Conservation (phyloP, 352 stramenopile genomes). For the Plasmopara halstedii region DNA sequence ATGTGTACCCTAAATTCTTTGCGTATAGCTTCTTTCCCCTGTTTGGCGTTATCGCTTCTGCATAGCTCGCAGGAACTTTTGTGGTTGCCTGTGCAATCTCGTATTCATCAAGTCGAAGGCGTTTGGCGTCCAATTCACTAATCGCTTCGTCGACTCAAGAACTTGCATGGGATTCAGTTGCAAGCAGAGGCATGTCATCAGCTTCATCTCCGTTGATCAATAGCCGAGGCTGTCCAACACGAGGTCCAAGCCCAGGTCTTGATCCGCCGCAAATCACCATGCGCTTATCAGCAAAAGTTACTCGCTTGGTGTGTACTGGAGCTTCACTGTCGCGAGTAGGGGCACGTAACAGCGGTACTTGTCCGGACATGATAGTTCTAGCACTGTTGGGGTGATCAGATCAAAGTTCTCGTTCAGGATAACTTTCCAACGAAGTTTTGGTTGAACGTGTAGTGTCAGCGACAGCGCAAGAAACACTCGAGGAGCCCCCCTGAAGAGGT, state of each 20-base stretch:
- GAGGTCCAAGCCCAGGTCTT: not conserved
- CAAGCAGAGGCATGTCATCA: no score
- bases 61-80: not conserved
- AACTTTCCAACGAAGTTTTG: no score
- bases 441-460: no score
- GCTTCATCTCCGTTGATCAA: not conserved
- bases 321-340: not conserved
- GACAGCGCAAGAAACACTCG: no score
- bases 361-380: no score
- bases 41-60: not conserved
- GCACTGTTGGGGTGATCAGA: no score
- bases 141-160: not conserved
- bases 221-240: not conserved
- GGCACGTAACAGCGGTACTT: not conserved
- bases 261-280: not conserved
- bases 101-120: not conserved
- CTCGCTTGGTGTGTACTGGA: no score
- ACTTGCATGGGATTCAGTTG: not conserved
- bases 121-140: not conserved
- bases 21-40: not conserved
- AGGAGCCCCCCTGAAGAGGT: no score
- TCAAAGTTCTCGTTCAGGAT: no score
- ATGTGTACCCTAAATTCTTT: conserved; percentile 4
- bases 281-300: not conserved
- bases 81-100: not conserved